phyloP scores from a whole-genome alignment of 495 filamentous ascomycete genomes.

The Neurospora sp. region DNA sequence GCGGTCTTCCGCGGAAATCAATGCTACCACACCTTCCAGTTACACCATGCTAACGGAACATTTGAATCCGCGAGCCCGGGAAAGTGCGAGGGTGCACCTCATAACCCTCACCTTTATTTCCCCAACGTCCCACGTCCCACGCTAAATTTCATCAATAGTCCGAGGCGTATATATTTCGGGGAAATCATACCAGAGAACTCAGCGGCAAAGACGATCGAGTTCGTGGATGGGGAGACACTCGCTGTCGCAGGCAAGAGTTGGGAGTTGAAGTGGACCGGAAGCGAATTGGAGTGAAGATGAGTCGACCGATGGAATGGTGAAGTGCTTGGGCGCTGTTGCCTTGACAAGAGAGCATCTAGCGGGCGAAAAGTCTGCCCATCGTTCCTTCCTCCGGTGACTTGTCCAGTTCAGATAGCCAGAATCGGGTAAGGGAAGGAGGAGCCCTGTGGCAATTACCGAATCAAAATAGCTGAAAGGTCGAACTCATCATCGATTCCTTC shows the following conservation, averaged over 20 bases:
- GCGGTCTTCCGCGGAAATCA: background rate
- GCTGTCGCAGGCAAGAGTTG: background rate
- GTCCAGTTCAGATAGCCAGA: background rate
- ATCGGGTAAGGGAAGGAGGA: background rate
- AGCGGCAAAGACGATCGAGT: background rate
- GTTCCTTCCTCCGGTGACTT: background rate
- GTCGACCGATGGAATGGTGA: background rate
- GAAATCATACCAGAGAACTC: background rate
- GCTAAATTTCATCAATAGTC: no score
- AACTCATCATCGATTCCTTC: background rate
- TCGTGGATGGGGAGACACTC: background rate
- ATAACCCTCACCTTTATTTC: no score
- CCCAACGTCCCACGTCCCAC: no score
- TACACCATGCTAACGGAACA: no score
- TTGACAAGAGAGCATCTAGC: background rate
- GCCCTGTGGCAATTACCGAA: background rate
- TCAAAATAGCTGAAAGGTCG: background rate
- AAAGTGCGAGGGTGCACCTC: no score
- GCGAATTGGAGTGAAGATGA: background rate
- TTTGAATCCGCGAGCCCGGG: no score
- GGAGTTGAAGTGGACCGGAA: background rate
- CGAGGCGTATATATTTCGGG: no score
- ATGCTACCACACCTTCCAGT: no score
- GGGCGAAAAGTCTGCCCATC: background rate
- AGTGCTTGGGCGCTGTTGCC: background rate